Evolutionary conservation across 2,329 filamentous ascomycete genomes (phyloP).

Genomic region (Clarireedia paspali): DNA sequence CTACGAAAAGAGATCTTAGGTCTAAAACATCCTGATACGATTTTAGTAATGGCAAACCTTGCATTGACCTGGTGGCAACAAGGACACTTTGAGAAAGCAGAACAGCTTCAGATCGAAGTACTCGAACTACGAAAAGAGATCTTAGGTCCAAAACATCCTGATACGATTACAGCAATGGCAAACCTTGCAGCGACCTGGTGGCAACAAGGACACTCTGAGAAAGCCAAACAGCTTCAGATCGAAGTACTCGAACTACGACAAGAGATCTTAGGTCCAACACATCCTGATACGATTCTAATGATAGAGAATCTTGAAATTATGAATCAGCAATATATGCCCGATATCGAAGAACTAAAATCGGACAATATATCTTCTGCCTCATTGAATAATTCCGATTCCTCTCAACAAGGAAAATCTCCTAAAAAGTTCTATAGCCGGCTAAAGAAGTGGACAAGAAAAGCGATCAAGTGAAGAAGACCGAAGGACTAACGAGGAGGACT

Average conservation of each 20-base stretch:
- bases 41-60: not conserved
- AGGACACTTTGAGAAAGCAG: conserved; percentile 6
- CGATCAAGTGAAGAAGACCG: too few relatives aligned
- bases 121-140: not conserved
- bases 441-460: too few relatives aligned
- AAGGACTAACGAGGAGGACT: too few relatives aligned
- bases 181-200: not conserved
- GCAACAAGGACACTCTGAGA: conserved; percentile 3
- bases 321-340: too few relatives aligned
- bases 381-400: too few relatives aligned
- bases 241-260: not conserved
- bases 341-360: too few relatives aligned
- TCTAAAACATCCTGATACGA: not conserved
- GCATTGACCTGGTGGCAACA: not conserved
- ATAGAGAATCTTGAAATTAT: too few relatives aligned
- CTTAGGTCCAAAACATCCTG: not conserved
- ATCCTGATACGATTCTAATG: not conserved
- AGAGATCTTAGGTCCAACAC: not conserved
- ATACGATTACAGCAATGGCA: not conserved
- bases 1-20: not conserved
- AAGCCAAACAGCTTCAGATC: conserved; percentile 4
- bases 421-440: too few relatives aligned
- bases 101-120: conserved; percentile 1
- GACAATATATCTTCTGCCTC: too few relatives aligned
- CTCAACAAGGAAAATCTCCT: too few relatives aligned